Evolutionary conservation across 148 eudicot genomes (phyloP).

Genomic region (Heliamphora exappendiculata): DNA sequence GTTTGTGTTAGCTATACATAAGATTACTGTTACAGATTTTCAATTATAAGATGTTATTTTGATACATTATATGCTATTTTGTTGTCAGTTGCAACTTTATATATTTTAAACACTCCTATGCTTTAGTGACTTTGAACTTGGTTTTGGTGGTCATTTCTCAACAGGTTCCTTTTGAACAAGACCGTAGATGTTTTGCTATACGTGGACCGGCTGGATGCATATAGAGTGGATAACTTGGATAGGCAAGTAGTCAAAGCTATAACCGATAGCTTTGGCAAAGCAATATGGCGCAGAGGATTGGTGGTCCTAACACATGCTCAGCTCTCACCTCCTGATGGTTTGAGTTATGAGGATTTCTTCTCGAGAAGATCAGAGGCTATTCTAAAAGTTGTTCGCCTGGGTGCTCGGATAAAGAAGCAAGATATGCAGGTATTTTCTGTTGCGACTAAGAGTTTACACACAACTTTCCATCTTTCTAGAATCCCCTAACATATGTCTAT

Average conservation of each 20-base stretch:
- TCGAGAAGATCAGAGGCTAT: constrained; percentile 77
- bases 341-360: constrained; percentile 78
- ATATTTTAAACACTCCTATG: neutral
- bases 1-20: constrained; percentile 25
- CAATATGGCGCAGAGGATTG: constrained; percentile 75
- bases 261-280: constrained; percentile 78
- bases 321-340: constrained; percentile 90
- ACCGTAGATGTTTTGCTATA: constrained; percentile 90
- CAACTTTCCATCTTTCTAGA: too few species aligned
- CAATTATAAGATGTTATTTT: neutral
- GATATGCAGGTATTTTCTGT: constrained; percentile 45
- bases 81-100: neutral
- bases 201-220: constrained; percentile 87
- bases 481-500: too few species aligned
- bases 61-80: neutral
- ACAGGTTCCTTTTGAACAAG: constrained; percentile 80
- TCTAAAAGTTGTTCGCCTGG: constrained; percentile 62
- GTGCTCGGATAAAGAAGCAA: constrained; percentile 54
- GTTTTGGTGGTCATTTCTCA: constrained; percentile 20
- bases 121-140: neutral
- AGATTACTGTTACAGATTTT: neutral
- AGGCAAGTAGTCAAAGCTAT: constrained; percentile 78
- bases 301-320: constrained; percentile 95
- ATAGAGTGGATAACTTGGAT: constrained; percentile 92
- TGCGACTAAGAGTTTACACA: too few species aligned